Conservation (phyloP, 306 rosid genomes). For the Cicer arietinum region DNA sequence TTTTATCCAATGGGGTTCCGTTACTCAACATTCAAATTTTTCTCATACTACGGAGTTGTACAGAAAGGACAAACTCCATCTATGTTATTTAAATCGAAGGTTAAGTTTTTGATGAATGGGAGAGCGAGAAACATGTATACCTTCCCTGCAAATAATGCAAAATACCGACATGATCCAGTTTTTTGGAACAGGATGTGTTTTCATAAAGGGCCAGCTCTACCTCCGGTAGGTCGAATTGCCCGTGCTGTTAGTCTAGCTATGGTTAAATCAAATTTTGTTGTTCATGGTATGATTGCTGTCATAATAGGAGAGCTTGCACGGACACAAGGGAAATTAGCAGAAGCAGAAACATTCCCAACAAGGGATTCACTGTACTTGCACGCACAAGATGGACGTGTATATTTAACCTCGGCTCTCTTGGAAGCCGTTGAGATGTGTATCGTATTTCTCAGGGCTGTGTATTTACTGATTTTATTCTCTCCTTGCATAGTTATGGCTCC, state of each 20-base stretch:
- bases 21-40: conserved; percentile 43
- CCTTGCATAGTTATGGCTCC: conserved; percentile 80
- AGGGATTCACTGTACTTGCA: conserved; percentile 53
- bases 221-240: conserved; percentile 64
- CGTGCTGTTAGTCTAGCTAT: conserved; percentile 72
- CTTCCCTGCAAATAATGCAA: conserved; percentile 41
- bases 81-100: conserved; percentile 46
- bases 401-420: conserved; percentile 55
- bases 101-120: conserved; percentile 38
- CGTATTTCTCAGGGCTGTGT: conserved; percentile 68
- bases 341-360: conserved; percentile 58
- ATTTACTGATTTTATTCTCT: conserved; percentile 65
- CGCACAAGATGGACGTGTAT: conserved; percentile 56
- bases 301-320: conserved; percentile 61
- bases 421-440: conserved; percentile 57
- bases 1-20: conserved; percentile 41
- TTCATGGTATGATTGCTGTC: conserved; percentile 67
- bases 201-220: conserved; percentile 53
- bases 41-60: conserved; percentile 42
- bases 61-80: conserved; percentile 48
- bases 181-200: conserved; percentile 66
- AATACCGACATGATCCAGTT: conserved; percentile 56
- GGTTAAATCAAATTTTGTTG: conserved; percentile 66
- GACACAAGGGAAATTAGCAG: conserved; percentile 50
- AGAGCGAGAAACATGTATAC: conserved; percentile 50